Evolutionary conservation across 73 alveolate species (phyloP).

Genomic region (Tetrahymena thermophila): DNA sequence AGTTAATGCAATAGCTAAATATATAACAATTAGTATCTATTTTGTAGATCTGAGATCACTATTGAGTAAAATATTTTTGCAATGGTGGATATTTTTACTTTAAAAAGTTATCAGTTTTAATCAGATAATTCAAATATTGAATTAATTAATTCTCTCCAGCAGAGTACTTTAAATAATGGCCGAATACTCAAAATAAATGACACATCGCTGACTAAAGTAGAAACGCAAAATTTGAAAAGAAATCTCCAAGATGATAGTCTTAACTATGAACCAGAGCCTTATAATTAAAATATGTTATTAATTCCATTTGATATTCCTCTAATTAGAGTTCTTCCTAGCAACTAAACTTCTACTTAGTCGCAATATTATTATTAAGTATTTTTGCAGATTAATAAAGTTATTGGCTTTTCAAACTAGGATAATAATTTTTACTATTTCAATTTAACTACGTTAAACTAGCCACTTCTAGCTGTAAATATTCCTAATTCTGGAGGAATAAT

Average conservation of each 20-base stretch:
- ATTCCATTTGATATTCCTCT: background rate
- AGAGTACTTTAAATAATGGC: no score
- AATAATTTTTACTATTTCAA: background rate
- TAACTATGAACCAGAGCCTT: background rate
- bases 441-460: no score
- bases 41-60: background rate
- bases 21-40: no score
- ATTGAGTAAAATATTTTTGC: background rate
- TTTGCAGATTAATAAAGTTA: background rate
- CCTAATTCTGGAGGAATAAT: background rate
- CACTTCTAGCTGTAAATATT: background rate
- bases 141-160: background rate
- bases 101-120: background rate
- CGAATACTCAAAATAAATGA: background rate
- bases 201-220: background rate
- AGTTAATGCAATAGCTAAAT: background rate
- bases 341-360: background rate
- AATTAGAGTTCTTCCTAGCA: background rate
- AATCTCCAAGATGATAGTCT: background rate
- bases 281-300: no score
- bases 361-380: no score
- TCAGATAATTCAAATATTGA: background rate
- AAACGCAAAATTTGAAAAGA: background rate
- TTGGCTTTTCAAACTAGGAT: background rate
- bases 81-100: background rate